These are phyloP conservation scores for Talinum fruticosum DNA, from an alignment of 148 eudicot species.

Conservation along the genomic window DNA sequence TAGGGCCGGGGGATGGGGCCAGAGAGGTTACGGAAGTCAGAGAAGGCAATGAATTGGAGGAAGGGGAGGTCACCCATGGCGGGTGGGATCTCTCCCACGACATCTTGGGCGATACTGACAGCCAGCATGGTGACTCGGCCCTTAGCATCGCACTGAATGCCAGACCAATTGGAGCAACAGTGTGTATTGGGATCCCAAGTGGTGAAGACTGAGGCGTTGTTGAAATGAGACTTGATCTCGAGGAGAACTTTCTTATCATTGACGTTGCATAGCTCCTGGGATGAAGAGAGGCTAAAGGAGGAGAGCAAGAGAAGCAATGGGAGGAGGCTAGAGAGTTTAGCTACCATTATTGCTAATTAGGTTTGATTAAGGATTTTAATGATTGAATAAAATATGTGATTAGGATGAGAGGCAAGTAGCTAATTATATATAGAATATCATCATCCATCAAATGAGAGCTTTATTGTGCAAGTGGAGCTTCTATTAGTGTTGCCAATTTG, in stretches of 20 bases:
- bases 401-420: too few species aligned
- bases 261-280: conserved; percentile 5
- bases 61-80: conserved; percentile 37
- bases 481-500: too few species aligned
- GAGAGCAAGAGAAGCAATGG: not conserved
- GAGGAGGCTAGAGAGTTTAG: not conserved
- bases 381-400: too few species aligned
- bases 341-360: too few species aligned
- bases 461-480: too few species aligned
- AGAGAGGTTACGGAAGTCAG: conserved; percentile 30
- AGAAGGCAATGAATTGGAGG: conserved; percentile 31
- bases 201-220: conserved; percentile 19
- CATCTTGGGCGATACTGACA: conserved; percentile 7
- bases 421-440: too few species aligned
- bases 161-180: conserved; percentile 20
- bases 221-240: conserved; percentile 14
- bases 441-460: too few species aligned
- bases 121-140: conserved; percentile 29
- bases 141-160: conserved; percentile 18
- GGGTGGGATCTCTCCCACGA: conserved; percentile 35
- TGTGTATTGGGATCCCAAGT: conserved; percentile 20
- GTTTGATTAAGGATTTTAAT: too few species aligned
- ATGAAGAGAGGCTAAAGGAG: not conserved
- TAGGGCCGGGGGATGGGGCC: conserved; percentile 40
- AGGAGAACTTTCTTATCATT: conserved; percentile 20